Evolutionary conservation across 139 green algal species (phyloP), one percentile per base, ranked within the genome.

Genomic region (Dunaliella primolecta): DNA sequence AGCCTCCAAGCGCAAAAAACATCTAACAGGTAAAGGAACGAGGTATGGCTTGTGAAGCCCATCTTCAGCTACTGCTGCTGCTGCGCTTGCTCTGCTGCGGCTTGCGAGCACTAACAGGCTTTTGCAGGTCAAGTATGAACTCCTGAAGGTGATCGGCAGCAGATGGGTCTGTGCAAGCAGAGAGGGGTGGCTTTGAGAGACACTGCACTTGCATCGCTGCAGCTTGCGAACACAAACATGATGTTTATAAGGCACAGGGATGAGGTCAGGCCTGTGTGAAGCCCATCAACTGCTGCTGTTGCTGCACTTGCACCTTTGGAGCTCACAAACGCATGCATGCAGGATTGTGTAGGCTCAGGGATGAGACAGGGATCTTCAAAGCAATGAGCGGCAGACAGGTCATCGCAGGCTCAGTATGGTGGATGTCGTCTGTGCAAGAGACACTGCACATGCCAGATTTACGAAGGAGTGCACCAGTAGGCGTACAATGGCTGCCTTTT

Each of bases 231-330:
- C 30, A 3, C 32, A 37, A 24, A 23, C 21, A 25, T 7, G 74
- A 7, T n/a, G 7, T 23, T 30, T 20, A 34, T 27, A 79, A 30
- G 24, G 7, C 24, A 20, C 74, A 79, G 25, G 74, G 74, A 33
- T 25, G 55, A 11, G 76, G 15, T 33, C 15, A 33, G 15, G 76
- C 3, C 29, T 3, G 20, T n/a, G n/a, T 25, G n/a, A 88, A 46
- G 31, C 72, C 71, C 23, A 86, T 72, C 70, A 90, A 38, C n/a
- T n/a, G 82, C 35, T 84, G n/a, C 80, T n/a, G n/a, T n/a, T 78
- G 78, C 82, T 70, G 34, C 1, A 55, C 55, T 25, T 32, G 25
- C 78, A 86, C 75, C 31, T 70, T 33, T 34, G 85, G 81, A 3
- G 84, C 84, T 71, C 84, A 71, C 32, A 21, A 3, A 3, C 30